These are phyloP conservation scores for Fusarium buharicum DNA, from an alignment of 2,329 filamentous ascomycete genomes.

Conservation along the genomic window DNA sequence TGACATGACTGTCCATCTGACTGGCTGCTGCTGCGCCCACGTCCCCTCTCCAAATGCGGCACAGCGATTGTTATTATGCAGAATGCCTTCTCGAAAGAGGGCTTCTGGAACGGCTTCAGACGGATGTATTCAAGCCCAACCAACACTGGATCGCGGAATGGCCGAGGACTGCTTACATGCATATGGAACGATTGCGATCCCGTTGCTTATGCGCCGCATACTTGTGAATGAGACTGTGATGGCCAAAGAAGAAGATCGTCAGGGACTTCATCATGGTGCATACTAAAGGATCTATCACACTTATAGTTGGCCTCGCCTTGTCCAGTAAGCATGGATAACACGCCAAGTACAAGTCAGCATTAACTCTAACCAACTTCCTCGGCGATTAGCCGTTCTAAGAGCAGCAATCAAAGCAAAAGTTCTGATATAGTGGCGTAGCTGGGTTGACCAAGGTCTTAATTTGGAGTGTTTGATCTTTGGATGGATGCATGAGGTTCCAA, in stretches of 20 bases:
- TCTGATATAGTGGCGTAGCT: constrained; percentile 26
- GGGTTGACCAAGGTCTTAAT: background rate
- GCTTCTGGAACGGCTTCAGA: constrained; percentile 22
- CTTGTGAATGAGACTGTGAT: no score
- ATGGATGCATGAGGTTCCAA: constrained; percentile 32
- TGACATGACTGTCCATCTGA: constrained; percentile 27
- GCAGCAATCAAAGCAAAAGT: constrained; percentile 20
- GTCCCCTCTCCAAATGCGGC: constrained; percentile 24
- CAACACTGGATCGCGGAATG: constrained; percentile 22
- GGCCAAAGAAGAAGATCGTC: constrained; percentile 16
- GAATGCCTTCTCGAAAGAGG: constrained; percentile 23
- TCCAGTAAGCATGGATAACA: no score
- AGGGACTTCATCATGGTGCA: constrained; percentile 22
- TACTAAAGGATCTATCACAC: no score
- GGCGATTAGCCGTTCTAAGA: background rate
- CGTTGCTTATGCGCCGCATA: constrained; percentile 2
- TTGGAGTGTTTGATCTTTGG: background rate
- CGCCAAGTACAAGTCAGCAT: constrained; percentile 4
- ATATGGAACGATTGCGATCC: background rate
- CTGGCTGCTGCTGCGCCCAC: constrained; percentile 34
- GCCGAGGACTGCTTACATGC: constrained; percentile 9
- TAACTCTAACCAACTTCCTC: background rate
- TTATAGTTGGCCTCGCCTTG: no score
- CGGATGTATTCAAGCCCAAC: constrained; percentile 37
- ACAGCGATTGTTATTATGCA: constrained; percentile 27